Conservation (phyloP, 768 basidiomycete genomes). For the Ramaria sp. region DNA sequence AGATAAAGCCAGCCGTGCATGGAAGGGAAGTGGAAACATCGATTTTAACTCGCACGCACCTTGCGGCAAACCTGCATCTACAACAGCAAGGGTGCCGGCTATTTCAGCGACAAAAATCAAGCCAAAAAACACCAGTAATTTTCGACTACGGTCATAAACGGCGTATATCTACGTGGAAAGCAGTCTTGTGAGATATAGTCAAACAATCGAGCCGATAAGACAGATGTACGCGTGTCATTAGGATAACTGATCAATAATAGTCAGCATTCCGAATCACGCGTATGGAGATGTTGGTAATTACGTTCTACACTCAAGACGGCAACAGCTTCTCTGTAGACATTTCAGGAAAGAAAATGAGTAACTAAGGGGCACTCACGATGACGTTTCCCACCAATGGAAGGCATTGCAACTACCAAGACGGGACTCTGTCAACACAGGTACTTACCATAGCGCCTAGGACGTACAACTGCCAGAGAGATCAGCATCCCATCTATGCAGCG, state of each 20-base stretch:
- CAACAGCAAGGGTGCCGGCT: slow-evolving; percentile 8
- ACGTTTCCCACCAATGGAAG: background rate
- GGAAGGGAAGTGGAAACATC: no score
- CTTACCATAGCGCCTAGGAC: background rate
- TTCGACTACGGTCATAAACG: slow-evolving; percentile 42
- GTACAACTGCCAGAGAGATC: background rate
- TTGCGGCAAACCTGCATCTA: slow-evolving; percentile 18
- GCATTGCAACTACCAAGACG: background rate
- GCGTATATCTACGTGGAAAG: slow-evolving; percentile 24
- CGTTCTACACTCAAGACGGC: background rate
- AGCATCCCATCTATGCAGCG: background rate
- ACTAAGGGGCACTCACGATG: background rate
- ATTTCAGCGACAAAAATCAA: slow-evolving; percentile 29
- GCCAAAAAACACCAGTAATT: slow-evolving; percentile 36
- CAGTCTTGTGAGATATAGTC: background rate
- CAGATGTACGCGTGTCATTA: background rate
- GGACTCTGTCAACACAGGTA: background rate
- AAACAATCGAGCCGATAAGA: no score
- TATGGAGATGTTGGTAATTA: background rate
- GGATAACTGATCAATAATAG: background rate
- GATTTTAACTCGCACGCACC: slow-evolving; percentile 22
- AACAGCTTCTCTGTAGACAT: background rate
- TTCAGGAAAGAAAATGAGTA: background rate
- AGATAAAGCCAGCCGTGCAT: background rate
- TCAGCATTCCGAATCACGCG: background rate